Percentiles rank a stretch among this genome's conserved stretches.
Conservation (phyloP, 1,284 basidiomycete species). For the Phylloporus sp. region DNA sequence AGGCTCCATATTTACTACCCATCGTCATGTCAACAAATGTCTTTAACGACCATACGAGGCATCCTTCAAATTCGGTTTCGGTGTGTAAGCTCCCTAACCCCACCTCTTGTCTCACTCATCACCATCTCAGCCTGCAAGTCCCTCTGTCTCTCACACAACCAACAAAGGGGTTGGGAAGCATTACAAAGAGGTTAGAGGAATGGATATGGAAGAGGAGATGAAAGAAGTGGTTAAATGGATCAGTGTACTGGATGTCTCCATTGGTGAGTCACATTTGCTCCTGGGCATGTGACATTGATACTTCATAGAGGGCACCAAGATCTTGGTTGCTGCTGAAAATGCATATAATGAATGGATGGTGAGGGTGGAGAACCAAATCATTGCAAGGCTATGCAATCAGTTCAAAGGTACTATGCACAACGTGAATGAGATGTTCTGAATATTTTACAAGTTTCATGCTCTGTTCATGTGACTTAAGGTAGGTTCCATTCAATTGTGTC, state of each 20-base stretch:
- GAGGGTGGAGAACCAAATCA: constrained; percentile 98
- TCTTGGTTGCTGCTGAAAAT: constrained; percentile 96
- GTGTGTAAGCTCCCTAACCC: too few relatives aligned
- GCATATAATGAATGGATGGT: constrained; percentile 98
- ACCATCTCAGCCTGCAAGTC: too few relatives aligned
- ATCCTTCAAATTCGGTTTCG: too few relatives aligned
- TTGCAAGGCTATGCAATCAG: constrained; percentile 88
- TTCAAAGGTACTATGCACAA: constrained; percentile 96
- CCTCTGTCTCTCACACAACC: too few relatives aligned
- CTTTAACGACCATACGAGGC: too few relatives aligned
- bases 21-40: too few relatives aligned
- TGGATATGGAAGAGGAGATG: constrained; percentile 98
- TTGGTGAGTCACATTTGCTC: constrained; percentile 53
- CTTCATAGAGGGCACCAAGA: constrained; percentile 89
- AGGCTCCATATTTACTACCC: too few relatives aligned
- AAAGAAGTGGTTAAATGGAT: constrained; percentile 93
- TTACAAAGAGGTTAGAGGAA: constrained; percentile 78
- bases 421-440: constrained; percentile 99
- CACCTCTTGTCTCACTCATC: too few relatives aligned
- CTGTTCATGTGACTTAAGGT: constrained; percentile 98
- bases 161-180: constrained; percentile 80
- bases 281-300: constrained; percentile 4
- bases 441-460: constrained; percentile 98
- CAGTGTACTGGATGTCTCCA: constrained; percentile 93
- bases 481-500: constrained; percentile 17